Base-by-base conservation (phyloP, 306 rosid species). In the Malus sieversii region DNA sequence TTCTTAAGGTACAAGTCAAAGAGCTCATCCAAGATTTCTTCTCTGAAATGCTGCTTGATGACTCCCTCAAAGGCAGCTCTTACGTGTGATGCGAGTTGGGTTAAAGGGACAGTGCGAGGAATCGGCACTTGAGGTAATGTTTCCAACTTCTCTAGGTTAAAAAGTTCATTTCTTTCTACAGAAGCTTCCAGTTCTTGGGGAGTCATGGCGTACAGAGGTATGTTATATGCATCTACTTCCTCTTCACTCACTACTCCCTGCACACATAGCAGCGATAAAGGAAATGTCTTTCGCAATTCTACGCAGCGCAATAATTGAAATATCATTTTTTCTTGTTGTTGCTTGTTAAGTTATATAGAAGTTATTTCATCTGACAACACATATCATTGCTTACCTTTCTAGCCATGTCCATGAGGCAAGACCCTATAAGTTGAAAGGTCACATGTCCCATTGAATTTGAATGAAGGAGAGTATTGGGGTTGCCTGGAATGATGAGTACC, bases 361-460 rank as follows among this genome's bases (percentile, higher is more conserved):
- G 12, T 42, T 42, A 42, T 42, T 42, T 42, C 45, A 42, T 10
- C 9, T 42, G 45, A 42, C 45, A 9, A 42, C 45, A 42, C 45
- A 48, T 33, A 35, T 11, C 48, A 33, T 18, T 30, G 20, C 60
- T 38, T 82, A 85, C 84, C 88, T 73, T 76, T 29, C 52, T 64
- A 15, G 73, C 70, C 86, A 85, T 48, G 25, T 85, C 85, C 62
- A 75, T 30, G 30, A 86, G 83, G 79, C 81, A 68, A 64, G 72
- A 67, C 10, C 66, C 85, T 38, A 86, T 10, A 40, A 63, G 32
- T 6, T 68, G 67, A 32, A 29, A 38, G 13, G 18, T 60, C 53
- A 57, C 18, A 27, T 52, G 25, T 29, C 44, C 35, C 0, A 22
- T 40, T 30, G 68, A 16, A 4, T 79, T 42, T 14, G 82, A 79